These are phyloP conservation scores for Seminavis robusta DNA, from an alignment of 108 stramenopile genomes.

Conservation along the genomic window DNA sequence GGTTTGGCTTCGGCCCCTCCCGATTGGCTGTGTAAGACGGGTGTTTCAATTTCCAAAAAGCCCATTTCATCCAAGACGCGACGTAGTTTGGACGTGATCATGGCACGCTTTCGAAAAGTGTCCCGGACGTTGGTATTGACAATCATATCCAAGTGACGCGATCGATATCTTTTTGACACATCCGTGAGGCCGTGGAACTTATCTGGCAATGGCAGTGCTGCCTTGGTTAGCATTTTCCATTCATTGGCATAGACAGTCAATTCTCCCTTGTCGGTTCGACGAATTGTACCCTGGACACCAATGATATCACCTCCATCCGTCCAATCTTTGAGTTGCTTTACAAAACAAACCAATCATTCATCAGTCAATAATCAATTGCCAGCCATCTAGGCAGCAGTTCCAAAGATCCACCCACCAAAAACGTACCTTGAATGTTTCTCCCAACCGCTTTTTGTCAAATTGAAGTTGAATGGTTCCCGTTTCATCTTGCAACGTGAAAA, in stretches of 20 bases:
- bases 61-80: constrained; percentile 84
- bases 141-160: constrained; percentile 94
- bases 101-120: constrained; percentile 88
- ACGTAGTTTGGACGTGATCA: constrained; percentile 86
- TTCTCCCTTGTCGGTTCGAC: constrained; percentile 96
- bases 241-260: constrained; percentile 88
- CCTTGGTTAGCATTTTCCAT: constrained; percentile 97
- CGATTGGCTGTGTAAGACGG: constrained; percentile 87
- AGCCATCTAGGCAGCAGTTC: background rate
- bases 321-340: constrained; percentile 86
- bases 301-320: constrained; percentile 95
- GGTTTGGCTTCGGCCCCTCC: constrained; percentile 99
- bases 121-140: constrained; percentile 91
- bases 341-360: background rate
- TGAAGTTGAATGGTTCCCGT: constrained; percentile 91
- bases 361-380: background rate
- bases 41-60: constrained; percentile 99
- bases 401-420: background rate
- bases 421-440: constrained; percentile 71
- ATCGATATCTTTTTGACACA: constrained; percentile 91
- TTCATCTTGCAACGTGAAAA: constrained; percentile 92
- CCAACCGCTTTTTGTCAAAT: constrained; percentile 88
- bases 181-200: constrained; percentile 95
- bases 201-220: constrained; percentile 91
- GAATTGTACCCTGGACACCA: constrained; percentile 88